Evolutionary conservation across 148 eudicot genomes (phyloP).

Genomic region (Diospyros lotus): DNA sequence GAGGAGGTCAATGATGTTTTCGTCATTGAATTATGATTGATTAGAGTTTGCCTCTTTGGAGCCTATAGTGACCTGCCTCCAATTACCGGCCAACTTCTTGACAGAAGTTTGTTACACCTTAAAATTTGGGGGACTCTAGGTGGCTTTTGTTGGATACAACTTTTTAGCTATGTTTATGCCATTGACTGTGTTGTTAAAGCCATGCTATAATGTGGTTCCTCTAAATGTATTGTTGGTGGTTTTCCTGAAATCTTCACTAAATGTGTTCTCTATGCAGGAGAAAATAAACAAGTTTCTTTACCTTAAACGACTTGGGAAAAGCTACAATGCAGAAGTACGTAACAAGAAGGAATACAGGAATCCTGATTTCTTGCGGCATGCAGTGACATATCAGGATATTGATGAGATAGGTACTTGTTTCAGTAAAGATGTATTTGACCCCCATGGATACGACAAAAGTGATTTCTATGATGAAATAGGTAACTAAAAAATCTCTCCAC

Average conservation of each 20-base stretch:
- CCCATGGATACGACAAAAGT: conserved; percentile 89
- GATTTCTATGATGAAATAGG: conserved; percentile 92
- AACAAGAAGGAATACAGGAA: conserved; percentile 91
- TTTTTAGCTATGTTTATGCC: background rate
- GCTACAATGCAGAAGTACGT: conserved; percentile 91
- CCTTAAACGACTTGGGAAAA: conserved; percentile 65
- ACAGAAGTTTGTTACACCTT: background rate
- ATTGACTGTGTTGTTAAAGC: background rate
- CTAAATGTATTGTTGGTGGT: background rate
- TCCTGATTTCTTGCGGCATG: conserved; percentile 96
- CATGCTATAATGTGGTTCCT: background rate
- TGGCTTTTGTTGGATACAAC: too few species aligned
- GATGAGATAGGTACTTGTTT: conserved; percentile 95
- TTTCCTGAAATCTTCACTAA: conserved; percentile 4
- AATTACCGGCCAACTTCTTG: background rate
- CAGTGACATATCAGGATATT: conserved; percentile 92
- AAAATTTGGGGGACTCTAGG: background rate
- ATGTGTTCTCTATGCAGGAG: conserved; percentile 42
- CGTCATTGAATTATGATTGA: background rate
- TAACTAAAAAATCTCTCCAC: conserved; percentile 13
- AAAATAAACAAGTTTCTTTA: conserved; percentile 72
- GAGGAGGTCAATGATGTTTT: background rate
- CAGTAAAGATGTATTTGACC: conserved; percentile 91
- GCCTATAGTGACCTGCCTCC: background rate
- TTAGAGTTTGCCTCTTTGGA: background rate